Percentiles rank a stretch among this genome's conserved stretches.
phyloP scores from a whole-genome alignment of 2,329 filamentous ascomycete genomes.

The Trichoderma atroviride region DNA sequence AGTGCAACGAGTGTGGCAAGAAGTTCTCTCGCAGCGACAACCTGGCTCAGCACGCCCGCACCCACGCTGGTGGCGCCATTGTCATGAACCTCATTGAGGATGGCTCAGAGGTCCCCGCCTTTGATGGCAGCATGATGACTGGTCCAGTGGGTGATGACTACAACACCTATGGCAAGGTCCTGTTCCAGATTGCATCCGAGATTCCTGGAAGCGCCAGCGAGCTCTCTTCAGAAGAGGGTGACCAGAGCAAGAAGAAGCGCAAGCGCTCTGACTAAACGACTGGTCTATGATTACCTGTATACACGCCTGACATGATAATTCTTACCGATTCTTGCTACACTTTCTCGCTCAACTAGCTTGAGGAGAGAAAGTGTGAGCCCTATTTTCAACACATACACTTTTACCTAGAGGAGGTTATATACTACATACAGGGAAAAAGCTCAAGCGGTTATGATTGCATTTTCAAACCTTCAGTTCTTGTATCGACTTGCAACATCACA shows the following conservation, averaged over 20 bases:
- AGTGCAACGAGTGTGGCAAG: constrained; percentile 97
- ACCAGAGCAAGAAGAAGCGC: constrained; percentile 61
- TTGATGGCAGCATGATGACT: constrained; percentile 49
- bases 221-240: constrained; percentile 57
- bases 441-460: constrained; percentile 46
- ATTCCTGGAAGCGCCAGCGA: constrained; percentile 67
- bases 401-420: constrained; percentile 41
- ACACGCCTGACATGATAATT: constrained; percentile 27
- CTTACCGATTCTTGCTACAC: constrained; percentile 26
- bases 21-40: constrained; percentile 99
- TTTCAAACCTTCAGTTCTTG: constrained; percentile 47
- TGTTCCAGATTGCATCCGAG: constrained; percentile 79
- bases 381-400: constrained; percentile 31
- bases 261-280: constrained; percentile 68
- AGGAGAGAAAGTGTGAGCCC: constrained; percentile 1
- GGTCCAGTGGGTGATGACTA: constrained; percentile 61
- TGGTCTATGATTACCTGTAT: neutral
- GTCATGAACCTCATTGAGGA: constrained; percentile 87
- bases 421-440: constrained; percentile 36
- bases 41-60: constrained; percentile 91
- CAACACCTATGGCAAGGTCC: constrained; percentile 69
- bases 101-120: constrained; percentile 53
- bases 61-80: constrained; percentile 86
- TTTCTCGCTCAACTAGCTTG: neutral
- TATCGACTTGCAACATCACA: constrained; percentile 45